A percentile compares a stretch with the other conserved stretches of the same genome.
phyloP scores from a whole-genome alignment of 2,329 filamentous ascomycete species.

The Fusarium mexicanum region DNA sequence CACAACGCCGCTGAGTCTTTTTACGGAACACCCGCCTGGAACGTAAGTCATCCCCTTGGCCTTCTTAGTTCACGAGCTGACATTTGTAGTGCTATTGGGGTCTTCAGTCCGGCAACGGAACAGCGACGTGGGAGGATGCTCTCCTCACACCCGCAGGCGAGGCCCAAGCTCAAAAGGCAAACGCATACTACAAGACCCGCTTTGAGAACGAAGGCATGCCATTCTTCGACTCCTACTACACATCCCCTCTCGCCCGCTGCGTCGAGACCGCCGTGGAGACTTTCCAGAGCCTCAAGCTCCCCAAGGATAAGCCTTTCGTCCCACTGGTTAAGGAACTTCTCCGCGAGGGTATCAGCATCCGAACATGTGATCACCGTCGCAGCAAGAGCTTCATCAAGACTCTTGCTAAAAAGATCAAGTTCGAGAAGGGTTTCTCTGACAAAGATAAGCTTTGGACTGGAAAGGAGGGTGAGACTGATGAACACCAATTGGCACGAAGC shows the following conservation, averaged over 20 bases:
- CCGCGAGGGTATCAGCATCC: slow-evolving; percentile 72
- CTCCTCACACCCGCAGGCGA: slow-evolving; percentile 67
- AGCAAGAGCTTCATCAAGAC: slow-evolving; percentile 62
- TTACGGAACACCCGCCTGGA: slow-evolving; percentile 76
- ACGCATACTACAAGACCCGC: slow-evolving; percentile 66
- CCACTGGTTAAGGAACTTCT: slow-evolving; percentile 72
- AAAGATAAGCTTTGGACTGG: slow-evolving; percentile 58
- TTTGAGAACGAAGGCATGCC: slow-evolving; percentile 65
- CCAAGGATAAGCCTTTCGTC: slow-evolving; percentile 59
- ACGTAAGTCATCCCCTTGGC: slow-evolving; percentile 54
- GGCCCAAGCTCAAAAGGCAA: slow-evolving; percentile 66
- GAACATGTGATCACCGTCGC: slow-evolving; percentile 73
- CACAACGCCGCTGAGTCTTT: slow-evolving; percentile 71
- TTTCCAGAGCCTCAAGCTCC: slow-evolving; percentile 64
- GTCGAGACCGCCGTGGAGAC: slow-evolving; percentile 70
- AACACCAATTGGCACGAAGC: slow-evolving; percentile 60
- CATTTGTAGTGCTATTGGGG: slow-evolving; percentile 69
- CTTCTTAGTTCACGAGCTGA: not conserved
- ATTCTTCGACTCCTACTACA: slow-evolving; percentile 71
- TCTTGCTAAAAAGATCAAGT: slow-evolving; percentile 61
- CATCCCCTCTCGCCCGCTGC: slow-evolving; percentile 70
- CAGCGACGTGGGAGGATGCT: slow-evolving; percentile 70
- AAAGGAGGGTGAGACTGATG: slow-evolving; percentile 53
- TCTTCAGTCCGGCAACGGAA: slow-evolving; percentile 70
- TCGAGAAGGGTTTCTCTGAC: slow-evolving; percentile 71